Base-by-base conservation (phyloP, 768 basidiomycete genomes). In the Boletus fagicola region DNA sequence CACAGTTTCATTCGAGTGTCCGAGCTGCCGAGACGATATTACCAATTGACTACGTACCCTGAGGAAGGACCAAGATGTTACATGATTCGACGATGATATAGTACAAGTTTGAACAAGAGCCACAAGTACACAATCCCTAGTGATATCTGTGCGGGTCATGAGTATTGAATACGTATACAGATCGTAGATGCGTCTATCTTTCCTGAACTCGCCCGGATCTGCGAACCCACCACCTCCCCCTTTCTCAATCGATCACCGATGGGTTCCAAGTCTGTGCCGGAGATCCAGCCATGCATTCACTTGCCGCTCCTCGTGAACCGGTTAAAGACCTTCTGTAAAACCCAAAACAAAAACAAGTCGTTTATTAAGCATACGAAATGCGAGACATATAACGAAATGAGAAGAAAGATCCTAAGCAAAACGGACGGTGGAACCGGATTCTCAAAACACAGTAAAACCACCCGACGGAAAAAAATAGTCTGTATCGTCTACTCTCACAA, bases 251-350 rank as follows among this genome's bases (percentile, higher is more conserved):
- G 18, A 53, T 31, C 16, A 26, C 24, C n/a, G 44, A 45, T 46
- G 45, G 15, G 30, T 50, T 33, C 42, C 45, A 38, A 33, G 26
- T 18, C 28, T 3, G 35, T 36, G 45, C 28, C 18, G 15, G 18
- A 35, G 53, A 24, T 40, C 51, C 35, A 40, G 16, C 10, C 42
- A 20, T 38, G 36, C 16, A 46, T 45, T 71, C 18, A 70, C 58
- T 71, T 70, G 58, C 61, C 65, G 54, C 57, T 7, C 31, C 59
- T 60, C n/a, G 62, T 48, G 49, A 70, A 50, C 42, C 67, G 69
- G n/a, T 52, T 51, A 22, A 70, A 69, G 55, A 67, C 67, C 56
- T 60, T 70, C 69, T 70, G 59, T 63, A 53, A 65, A 57, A 61
- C 26, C 26, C 49, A 54, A 62, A 57, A 43, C 42, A 20, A 38